Conservation (phyloP, 2,329 filamentous ascomycete genomes). For the Grosmannia clavigera region DNA sequence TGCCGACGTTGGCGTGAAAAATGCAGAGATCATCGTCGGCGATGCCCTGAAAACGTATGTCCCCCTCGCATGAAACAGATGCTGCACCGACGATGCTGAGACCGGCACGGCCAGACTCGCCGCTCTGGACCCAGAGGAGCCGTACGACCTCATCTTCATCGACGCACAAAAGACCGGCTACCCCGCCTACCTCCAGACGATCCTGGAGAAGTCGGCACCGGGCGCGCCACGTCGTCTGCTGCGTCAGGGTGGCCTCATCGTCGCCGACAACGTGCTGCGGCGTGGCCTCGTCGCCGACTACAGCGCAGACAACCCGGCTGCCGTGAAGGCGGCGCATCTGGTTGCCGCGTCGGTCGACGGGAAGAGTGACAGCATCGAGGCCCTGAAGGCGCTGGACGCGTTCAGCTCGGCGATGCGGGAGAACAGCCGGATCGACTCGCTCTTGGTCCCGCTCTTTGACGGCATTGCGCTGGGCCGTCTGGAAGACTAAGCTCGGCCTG, state of each 20-base stretch:
- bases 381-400: slow-evolving; percentile 15
- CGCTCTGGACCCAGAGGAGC: slow-evolving; percentile 22
- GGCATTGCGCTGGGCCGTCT: slow-evolving; percentile 21
- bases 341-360: background rate
- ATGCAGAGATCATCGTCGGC: slow-evolving; percentile 34
- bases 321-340: slow-evolving; percentile 4
- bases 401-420: slow-evolving; percentile 23
- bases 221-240: slow-evolving; percentile 28
- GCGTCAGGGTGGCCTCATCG: slow-evolving; percentile 34
- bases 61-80: background rate
- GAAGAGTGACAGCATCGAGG: slow-evolving; percentile 6
- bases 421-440: slow-evolving; percentile 21
- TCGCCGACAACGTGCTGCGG: slow-evolving; percentile 42
- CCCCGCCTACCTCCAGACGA: slow-evolving; percentile 31
- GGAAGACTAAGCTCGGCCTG: slow-evolving; percentile 10
- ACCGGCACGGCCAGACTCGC: slow-evolving; percentile 16
- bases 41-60: slow-evolving; percentile 33
- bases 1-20: slow-evolving; percentile 25
- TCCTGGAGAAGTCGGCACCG: slow-evolving; percentile 30
- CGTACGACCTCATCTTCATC: slow-evolving; percentile 42
- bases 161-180: slow-evolving; percentile 43
- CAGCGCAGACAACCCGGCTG: slow-evolving; percentile 19
- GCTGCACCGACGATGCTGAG: background rate
- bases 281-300: slow-evolving; percentile 32
- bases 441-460: slow-evolving; percentile 26